Conservation (phyloP, 371 early-diverging fungal species). For the Syncephalis fuscata region DNA sequence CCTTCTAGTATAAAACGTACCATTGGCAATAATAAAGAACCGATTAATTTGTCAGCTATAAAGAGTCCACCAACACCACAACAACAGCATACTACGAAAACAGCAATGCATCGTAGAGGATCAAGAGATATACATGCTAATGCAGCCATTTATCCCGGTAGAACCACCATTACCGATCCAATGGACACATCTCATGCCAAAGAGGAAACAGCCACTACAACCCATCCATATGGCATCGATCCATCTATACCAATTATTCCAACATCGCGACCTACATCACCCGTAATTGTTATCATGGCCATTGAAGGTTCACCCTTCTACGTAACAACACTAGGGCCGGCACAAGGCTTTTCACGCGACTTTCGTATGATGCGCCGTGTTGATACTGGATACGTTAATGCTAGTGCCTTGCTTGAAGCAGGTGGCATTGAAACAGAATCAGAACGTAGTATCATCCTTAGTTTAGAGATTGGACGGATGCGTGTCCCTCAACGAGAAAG, state of each 20-base stretch:
- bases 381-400: constrained; percentile 72
- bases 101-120: too few relatives aligned
- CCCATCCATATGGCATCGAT: too few relatives aligned
- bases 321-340: constrained; percentile 7
- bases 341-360: neutral
- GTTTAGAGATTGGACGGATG: constrained; percentile 66
- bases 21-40: too few relatives aligned
- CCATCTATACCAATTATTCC: neutral
- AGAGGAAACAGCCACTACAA: too few relatives aligned
- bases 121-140: too few relatives aligned
- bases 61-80: too few relatives aligned
- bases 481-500: constrained; percentile 56
- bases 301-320: neutral
- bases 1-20: too few relatives aligned
- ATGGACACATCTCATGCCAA: too few relatives aligned
- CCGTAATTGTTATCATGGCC: constrained; percentile 1
- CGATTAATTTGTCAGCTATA: too few relatives aligned
- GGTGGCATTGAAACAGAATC: constrained; percentile 76
- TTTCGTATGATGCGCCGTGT: constrained; percentile 42
- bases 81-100: too few relatives aligned
- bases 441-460: constrained; percentile 72
- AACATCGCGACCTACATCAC: constrained; percentile 2
- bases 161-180: too few relatives aligned
- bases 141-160: too few relatives aligned
- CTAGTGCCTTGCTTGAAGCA: constrained; percentile 61